Evolutionary conservation across 2,329 filamentous ascomycete genomes (phyloP).

Genomic region (Canariomyces notabilis): DNA sequence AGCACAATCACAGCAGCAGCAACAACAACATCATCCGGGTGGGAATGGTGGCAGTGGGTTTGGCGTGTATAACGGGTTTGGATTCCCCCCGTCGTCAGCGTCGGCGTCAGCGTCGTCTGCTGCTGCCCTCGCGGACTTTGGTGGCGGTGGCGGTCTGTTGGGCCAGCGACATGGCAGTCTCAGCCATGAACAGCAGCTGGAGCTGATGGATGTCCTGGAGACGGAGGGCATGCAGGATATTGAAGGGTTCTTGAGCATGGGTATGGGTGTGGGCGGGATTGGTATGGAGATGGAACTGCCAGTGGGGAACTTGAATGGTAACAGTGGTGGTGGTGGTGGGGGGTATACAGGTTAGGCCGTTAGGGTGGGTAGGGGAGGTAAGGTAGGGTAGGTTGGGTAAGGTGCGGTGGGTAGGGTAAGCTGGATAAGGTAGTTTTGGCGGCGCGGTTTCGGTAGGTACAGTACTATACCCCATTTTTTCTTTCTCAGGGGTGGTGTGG

Average conservation of each 20-base stretch:
- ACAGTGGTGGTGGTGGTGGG: slow-evolving; percentile 10
- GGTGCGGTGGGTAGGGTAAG: no score
- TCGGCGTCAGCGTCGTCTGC: no score
- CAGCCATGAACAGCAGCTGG: slow-evolving; percentile 74
- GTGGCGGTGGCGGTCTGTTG: not conserved
- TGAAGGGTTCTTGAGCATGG: slow-evolving; percentile 51
- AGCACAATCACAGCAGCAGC: not conserved
- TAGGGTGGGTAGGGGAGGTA: not conserved
- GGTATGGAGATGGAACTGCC: slow-evolving; percentile 11
- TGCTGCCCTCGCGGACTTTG: not conserved
- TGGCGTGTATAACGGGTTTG: no score
- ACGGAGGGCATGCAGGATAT: slow-evolving; percentile 60
- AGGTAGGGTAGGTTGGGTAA: no score
- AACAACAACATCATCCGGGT: not conserved
- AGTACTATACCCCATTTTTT: no score
- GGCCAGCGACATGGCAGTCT: slow-evolving; percentile 60
- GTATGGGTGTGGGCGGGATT: slow-evolving; percentile 26
- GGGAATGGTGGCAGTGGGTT: no score
- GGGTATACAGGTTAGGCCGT: no score
- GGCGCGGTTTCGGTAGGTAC: no score
- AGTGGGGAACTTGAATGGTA: no score
- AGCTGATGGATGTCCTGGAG: slow-evolving; percentile 77
- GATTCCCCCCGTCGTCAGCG: no score
- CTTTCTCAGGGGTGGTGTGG: no score
- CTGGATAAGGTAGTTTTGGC: no score